These are phyloP conservation scores for Trametopsis cervina DNA, from an alignment of 768 basidiomycete genomes.

Conservation along the genomic window DNA sequence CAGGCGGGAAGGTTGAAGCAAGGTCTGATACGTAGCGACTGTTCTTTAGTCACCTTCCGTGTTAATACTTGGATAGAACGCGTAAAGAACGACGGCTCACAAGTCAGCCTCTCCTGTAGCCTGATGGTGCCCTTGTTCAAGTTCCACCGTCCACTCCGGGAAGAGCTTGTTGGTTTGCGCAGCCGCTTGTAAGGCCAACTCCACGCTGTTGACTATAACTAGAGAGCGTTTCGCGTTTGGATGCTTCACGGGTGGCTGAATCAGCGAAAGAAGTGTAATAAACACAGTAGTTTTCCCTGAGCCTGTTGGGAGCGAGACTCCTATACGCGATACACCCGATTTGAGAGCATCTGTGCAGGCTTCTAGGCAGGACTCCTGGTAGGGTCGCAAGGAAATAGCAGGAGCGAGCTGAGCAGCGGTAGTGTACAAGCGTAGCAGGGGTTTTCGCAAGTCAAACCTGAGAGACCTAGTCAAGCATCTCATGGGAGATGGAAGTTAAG, in stretches of 20 bases:
- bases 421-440: slow-evolving; percentile 5
- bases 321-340: slow-evolving; percentile 66
- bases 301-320: slow-evolving; percentile 81
- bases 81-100: slow-evolving; percentile 36
- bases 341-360: slow-evolving; percentile 69
- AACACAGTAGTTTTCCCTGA: slow-evolving; percentile 91
- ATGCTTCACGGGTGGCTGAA: slow-evolving; percentile 38
- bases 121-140: slow-evolving; percentile 78
- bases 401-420: neutral
- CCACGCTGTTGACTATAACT: slow-evolving; percentile 84
- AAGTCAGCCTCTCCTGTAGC: slow-evolving; percentile 83
- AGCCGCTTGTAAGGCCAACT: slow-evolving; percentile 85
- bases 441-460: slow-evolving; percentile 4
- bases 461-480: neutral
- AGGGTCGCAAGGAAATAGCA: slow-evolving; percentile 56
- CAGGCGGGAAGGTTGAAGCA: slow-evolving; percentile 55
- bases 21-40: slow-evolving; percentile 85
- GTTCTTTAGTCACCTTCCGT: slow-evolving; percentile 41
- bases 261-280: slow-evolving; percentile 66
- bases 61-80: neutral
- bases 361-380: slow-evolving; percentile 76
- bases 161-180: slow-evolving; percentile 57
- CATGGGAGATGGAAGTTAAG: neutral
- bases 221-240: slow-evolving; percentile 51
- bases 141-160: slow-evolving; percentile 77